Conservation (phyloP, 352 stramenopile species). For the Pythium biforme region DNA sequence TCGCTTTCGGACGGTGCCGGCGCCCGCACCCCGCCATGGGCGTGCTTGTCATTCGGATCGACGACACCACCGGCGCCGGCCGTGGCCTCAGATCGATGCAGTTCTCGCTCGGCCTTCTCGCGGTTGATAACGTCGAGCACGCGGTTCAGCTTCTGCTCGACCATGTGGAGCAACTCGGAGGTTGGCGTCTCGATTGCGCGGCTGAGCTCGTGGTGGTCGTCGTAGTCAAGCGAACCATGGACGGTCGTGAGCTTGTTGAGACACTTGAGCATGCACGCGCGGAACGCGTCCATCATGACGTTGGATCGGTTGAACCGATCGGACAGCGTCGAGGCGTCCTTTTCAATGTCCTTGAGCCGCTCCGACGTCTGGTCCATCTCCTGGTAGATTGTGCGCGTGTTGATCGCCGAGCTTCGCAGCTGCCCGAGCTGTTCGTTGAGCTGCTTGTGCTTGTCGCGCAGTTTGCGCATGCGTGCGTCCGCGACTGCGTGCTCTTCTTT, state of each 20-base stretch:
- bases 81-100: conserved; percentile 67
- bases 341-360: conserved; percentile 82
- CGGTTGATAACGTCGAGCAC: conserved; percentile 84
- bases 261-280: conserved; percentile 81
- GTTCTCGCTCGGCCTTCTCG: conserved; percentile 75
- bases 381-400: conserved; percentile 82
- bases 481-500: conserved; percentile 78
- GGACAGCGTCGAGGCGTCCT: conserved; percentile 61
- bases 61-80: conserved; percentile 11
- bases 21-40: conserved; percentile 36
- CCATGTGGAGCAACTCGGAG: conserved; percentile 67
- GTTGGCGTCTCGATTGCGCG: conserved; percentile 68
- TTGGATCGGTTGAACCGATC: conserved; percentile 76
- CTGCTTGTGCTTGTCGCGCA: conserved; percentile 76
- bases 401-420: conserved; percentile 65
- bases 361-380: conserved; percentile 84
- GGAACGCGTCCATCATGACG: conserved; percentile 81
- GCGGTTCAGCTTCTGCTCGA: conserved; percentile 82
- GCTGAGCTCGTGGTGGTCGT: conserved; percentile 71
- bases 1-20: conserved; percentile 71
- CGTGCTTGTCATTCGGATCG: conserved; percentile 36
- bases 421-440: conserved; percentile 63
- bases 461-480: conserved; percentile 71
- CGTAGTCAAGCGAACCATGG: conserved; percentile 68
- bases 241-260: conserved; percentile 72